Base-by-base conservation (phyloP, 1,139 yeast genomes). In the Kurtzmaniella quercitrusa region DNA sequence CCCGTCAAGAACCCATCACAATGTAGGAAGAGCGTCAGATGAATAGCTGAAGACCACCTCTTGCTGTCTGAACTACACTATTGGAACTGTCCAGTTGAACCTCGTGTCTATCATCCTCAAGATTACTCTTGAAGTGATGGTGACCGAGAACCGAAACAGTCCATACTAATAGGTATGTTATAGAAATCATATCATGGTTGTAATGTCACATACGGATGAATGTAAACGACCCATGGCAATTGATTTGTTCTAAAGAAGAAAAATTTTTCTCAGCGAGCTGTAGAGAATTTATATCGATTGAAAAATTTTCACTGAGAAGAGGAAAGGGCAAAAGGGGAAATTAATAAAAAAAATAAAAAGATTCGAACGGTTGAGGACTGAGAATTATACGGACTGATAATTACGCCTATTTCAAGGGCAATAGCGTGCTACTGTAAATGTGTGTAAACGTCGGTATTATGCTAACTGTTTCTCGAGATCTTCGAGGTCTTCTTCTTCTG, bases 141-240 rank as follows among this genome's bases (percentile, higher is more conserved):
- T 33, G 42, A 37, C 43, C 11, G 47, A 50, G 47, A 48, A 65
- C 67, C 63, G 53, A 53, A 50, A 48, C 58, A 63, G 62, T 53
- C 70, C 70, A 53, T 55, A 60, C 60, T 41, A 48, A 54, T 48
- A 50, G 48, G 51, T 31, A 43, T 40, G 36, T 40, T 29, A 37
- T 43, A 42, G 45, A 15, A 23, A 8, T 37, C 34, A 37, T 29
- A 39, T 38, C 45, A 50, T 49, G 51, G 45, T 43, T 43, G 42
- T 42, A 31, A 14, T 49, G 48, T 58, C 71, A 81, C 87, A 78
- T 81, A 81, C 87, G 70, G 80, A 66, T 73, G 85, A 79, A 77
- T 82, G 88, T 81, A 81, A 77, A 79, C 88, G 85, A 82, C 84
- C 88, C 87, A 82, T 82, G 67, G 73, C 78, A 76, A 70, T 67